These are phyloP conservation scores for Eutrema salsugineum DNA, from an alignment of 441 rosid genomes.

Conservation along the genomic window DNA sequence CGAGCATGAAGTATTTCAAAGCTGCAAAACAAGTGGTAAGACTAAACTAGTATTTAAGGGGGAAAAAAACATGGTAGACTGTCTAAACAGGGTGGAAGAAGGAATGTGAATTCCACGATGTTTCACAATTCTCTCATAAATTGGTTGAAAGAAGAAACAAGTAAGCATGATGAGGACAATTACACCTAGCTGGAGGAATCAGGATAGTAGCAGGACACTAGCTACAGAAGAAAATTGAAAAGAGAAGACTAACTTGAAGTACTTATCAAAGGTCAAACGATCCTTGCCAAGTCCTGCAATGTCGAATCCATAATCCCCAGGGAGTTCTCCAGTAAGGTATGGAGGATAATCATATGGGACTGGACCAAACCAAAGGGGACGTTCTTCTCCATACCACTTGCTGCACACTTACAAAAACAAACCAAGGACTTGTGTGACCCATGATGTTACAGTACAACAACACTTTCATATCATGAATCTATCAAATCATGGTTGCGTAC, in stretches of 20 bases:
- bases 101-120: no score
- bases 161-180: background rate
- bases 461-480: no score
- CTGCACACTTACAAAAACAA: slow-evolving; percentile 40
- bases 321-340: slow-evolving; percentile 73
- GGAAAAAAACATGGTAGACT: no score
- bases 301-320: slow-evolving; percentile 96
- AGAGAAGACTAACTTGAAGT: slow-evolving; percentile 57
- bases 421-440: background rate
- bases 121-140: background rate
- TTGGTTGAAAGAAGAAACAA: background rate
- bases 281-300: slow-evolving; percentile 75
- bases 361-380: slow-evolving; percentile 97
- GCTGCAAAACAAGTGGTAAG: slow-evolving; percentile 38
- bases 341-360: slow-evolving; percentile 71
- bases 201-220: background rate
- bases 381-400: slow-evolving; percentile 80
- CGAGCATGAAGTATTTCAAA: slow-evolving; percentile 94
- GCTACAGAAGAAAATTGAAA: background rate
- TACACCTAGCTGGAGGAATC: background rate
- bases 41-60: background rate
- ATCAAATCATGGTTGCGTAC: no score
- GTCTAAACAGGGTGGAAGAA: no score
- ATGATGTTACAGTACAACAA: no score
- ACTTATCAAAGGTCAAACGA: slow-evolving; percentile 53